Conservation (phyloP, 2,329 filamentous ascomycete species). For the Aspergillus phoenicis region DNA sequence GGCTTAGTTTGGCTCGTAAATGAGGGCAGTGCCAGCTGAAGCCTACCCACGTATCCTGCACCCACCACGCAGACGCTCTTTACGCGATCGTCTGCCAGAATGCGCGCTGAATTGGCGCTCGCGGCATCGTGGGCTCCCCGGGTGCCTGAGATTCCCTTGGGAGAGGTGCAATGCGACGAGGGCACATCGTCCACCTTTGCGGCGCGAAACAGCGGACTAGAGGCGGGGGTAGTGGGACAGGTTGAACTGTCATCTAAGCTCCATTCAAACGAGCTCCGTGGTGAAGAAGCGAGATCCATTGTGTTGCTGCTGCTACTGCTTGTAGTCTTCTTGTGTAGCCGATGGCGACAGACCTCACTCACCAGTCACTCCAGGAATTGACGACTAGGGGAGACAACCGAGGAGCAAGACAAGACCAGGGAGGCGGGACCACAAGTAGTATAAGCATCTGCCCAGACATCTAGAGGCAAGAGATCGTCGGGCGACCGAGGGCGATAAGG, state of each 20-base stretch:
- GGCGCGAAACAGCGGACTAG: slow-evolving; percentile 31
- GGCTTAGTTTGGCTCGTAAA: not conserved
- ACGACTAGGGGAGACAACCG: not conserved
- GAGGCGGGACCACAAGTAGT: not conserved
- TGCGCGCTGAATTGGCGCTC: not conserved
- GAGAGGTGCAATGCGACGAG: not conserved
- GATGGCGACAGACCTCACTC: not conserved
- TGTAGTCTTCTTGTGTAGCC: not conserved
- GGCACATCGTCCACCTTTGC: slow-evolving; percentile 24
- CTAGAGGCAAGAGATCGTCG: not conserved
- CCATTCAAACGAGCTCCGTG: slow-evolving; percentile 22
- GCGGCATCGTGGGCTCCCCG: not conserved
- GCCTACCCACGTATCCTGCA: slow-evolving; percentile 73
- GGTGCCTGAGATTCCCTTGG: not conserved
- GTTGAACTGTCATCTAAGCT: slow-evolving; percentile 27
- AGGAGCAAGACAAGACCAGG: not conserved
- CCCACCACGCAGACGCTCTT: slow-evolving; percentile 69
- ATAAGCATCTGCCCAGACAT: not conserved
- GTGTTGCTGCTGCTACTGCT: not conserved
- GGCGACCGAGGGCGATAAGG: not conserved
- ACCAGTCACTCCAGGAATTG: not conserved
- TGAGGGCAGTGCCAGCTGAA: not conserved
- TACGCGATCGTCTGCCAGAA: slow-evolving; percentile 14
- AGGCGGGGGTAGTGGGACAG: slow-evolving; percentile 30
- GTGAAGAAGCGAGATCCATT: slow-evolving; percentile 29